Conservation (phyloP, 371 early-diverging fungal species). For the Syncephalastrum contaminatum region DNA sequence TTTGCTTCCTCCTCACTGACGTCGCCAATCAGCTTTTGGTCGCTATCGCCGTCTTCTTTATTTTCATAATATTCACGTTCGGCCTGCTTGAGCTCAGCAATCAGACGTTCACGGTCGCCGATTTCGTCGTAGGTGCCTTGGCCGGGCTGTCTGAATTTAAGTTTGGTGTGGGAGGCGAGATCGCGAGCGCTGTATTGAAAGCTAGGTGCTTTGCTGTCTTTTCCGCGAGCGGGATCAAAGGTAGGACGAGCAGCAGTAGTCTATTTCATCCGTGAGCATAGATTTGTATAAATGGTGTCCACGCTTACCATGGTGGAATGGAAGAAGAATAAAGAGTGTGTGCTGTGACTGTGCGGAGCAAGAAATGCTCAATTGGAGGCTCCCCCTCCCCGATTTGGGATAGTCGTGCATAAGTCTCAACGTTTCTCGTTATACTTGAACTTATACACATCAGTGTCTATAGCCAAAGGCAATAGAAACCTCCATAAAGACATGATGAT, state of each 20-base stretch:
- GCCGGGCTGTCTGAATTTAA: constrained; percentile 85
- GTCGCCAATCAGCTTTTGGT: constrained; percentile 12
- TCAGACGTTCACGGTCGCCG: constrained; percentile 59
- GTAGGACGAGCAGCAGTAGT: constrained; percentile 82
- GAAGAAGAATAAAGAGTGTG: no score
- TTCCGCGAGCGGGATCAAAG: constrained; percentile 82
- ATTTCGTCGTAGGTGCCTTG: constrained; percentile 76
- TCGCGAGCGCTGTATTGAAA: constrained; percentile 76
- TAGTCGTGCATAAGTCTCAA: no score
- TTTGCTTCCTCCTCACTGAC: constrained; percentile 30
- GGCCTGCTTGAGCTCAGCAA: constrained; percentile 66
- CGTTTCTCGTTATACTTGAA: no score
- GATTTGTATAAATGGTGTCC: no score
- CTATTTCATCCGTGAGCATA: constrained; percentile 17
- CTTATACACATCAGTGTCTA: no score
- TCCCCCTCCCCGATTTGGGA: no score
- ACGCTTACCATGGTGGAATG: no score
- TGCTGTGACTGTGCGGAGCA: no score
- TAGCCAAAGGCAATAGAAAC: no score
- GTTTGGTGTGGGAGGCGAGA: constrained; percentile 82
- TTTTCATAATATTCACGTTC: constrained; percentile 67
- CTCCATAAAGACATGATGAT: no score
- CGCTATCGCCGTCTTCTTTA: constrained; percentile 16
- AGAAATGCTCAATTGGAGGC: no score
- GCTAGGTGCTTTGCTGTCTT: constrained; percentile 74